These are phyloP conservation scores for Claviceps digitariae DNA, from an alignment of 2,329 filamentous ascomycete genomes.

Conservation along the genomic window DNA sequence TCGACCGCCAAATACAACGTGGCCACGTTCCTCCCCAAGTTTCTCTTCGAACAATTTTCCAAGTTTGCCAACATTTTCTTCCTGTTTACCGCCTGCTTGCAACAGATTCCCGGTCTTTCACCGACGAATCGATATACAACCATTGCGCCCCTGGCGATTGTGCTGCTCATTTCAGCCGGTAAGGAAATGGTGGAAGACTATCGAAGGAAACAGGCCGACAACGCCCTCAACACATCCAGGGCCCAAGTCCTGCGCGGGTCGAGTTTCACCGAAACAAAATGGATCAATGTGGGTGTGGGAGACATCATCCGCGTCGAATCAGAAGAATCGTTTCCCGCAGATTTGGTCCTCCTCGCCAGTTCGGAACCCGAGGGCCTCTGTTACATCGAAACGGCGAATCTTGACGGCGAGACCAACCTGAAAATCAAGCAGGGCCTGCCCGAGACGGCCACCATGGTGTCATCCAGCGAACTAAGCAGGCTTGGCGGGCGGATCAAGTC, in stretches of 20 bases:
- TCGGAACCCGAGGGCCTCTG: conserved; percentile 96
- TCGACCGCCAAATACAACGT: conserved; percentile 97
- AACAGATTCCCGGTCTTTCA: conserved; percentile 90
- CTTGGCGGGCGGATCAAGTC: conserved; percentile 79
- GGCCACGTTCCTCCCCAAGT: conserved; percentile 88
- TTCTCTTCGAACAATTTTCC: conserved; percentile 95
- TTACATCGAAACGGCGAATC: conserved; percentile 96
- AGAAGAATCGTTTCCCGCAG: conserved; percentile 88
- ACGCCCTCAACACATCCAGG: conserved; percentile 74
- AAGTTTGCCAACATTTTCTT: conserved; percentile 99
- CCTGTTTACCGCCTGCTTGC: conserved; percentile 86
- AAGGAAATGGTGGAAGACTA: conserved; percentile 94
- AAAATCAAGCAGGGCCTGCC: conserved; percentile 98
- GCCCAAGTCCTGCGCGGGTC: conserved; percentile 73
- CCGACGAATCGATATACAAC: conserved; percentile 95
- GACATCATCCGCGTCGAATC: conserved; percentile 90
- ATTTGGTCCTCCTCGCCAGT: conserved; percentile 81
- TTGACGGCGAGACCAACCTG: conserved; percentile 94
- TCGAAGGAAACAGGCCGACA: conserved; percentile 76
- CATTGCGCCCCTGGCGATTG: conserved; percentile 82
- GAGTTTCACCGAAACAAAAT: conserved; percentile 73
- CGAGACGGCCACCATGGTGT: conserved; percentile 80
- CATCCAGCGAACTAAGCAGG: conserved; percentile 70
- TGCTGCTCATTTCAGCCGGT: conserved; percentile 84
- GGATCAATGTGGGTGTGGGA: conserved; percentile 86